Base-by-base conservation (phyloP, 2,329 filamentous ascomycete genomes). In the Coniochaeta sp. region DNA sequence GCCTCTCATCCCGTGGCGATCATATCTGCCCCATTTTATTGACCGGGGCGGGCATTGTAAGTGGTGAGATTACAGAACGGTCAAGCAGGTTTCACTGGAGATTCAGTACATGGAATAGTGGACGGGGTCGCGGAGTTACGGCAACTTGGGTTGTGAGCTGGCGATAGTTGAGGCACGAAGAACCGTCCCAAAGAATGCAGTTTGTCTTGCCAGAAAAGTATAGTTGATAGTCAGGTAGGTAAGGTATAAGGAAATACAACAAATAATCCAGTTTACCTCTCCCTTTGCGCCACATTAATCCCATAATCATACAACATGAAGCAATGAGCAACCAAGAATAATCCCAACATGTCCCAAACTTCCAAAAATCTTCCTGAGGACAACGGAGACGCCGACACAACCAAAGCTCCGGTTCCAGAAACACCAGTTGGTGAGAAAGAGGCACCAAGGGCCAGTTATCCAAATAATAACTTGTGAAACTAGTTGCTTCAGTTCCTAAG, bases 401-500 rank as follows among this genome's bases (percentile, higher is more conserved):
- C 47, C 47, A 52, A 52, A 52, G 47, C 47, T 31, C 47, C 47
- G 24, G 31, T 31, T 9, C 47, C 47, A 52, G 47, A 31, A 52
- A 26, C 47, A 31, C 47, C 24, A 24, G 26, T 52, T 52, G 47
- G 47, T 52, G 26, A 28, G 31, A 31, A 52, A 28, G 47, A 40
- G 38, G 38, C 38, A 40, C 43, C 19, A 22, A 47, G 43, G 43
- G 19, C 43, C n/a, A 24, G 43, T 22, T 47, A 47, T 47, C 43
- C 24, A 24, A 4, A 47, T 22, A 47, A 47, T 22, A 47, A 22
- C 43, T 22, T 14, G 43, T 52, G 47, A 52, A 52, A 61, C 59
- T 68, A 69, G 65, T 67, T 68, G 59, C 67, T 68, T 69, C 64
- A 68, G 62, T 68, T 69, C 66, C 67, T 68, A 67, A 62, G 59